These are phyloP conservation scores for Mucor racemosus DNA, from an alignment of 371 early-diverging fungal species.

Conservation along the genomic window DNA sequence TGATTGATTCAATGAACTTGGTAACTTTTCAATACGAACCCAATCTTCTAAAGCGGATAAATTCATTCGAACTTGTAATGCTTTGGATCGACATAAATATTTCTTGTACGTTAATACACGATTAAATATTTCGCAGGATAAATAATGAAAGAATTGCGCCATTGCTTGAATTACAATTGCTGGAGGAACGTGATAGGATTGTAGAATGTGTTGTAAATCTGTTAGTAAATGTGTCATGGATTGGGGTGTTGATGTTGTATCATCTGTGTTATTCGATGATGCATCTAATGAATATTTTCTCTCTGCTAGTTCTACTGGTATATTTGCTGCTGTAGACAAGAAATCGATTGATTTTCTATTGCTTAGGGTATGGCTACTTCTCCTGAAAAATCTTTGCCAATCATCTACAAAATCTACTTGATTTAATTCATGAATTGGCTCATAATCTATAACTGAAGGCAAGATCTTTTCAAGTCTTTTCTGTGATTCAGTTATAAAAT, in stretches of 20 bases:
- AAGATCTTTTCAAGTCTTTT: constrained; percentile 63
- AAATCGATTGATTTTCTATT: constrained; percentile 10
- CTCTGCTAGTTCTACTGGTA: background rate
- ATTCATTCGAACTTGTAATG: constrained; percentile 86
- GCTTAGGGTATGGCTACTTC: constrained; percentile 23
- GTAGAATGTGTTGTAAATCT: constrained; percentile 53
- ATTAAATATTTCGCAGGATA: constrained; percentile 80
- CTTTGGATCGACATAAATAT: constrained; percentile 79
- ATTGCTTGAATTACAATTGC: constrained; percentile 51
- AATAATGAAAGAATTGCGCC: constrained; percentile 73
- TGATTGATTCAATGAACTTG: constrained; percentile 38
- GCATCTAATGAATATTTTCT: constrained; percentile 12
- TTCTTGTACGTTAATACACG: constrained; percentile 73
- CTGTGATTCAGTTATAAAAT: constrained; percentile 63
- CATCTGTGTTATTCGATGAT: background rate
- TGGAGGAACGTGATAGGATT: constrained; percentile 64
- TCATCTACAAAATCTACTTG: constrained; percentile 66
- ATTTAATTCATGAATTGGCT: constrained; percentile 67
- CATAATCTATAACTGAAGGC: constrained; percentile 72
- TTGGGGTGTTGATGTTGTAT: constrained; percentile 45
- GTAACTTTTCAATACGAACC: constrained; percentile 62
- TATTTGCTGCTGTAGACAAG: background rate
- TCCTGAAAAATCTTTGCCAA: constrained; percentile 55
- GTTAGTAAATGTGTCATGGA: constrained; percentile 61
- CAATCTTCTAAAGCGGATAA: constrained; percentile 81